A percentile compares a stretch with the other conserved stretches of the same genome.
Evolutionary conservation across 73 alveolate genomes (phyloP).

Genomic region (Durusdinium trenchii): DNA sequence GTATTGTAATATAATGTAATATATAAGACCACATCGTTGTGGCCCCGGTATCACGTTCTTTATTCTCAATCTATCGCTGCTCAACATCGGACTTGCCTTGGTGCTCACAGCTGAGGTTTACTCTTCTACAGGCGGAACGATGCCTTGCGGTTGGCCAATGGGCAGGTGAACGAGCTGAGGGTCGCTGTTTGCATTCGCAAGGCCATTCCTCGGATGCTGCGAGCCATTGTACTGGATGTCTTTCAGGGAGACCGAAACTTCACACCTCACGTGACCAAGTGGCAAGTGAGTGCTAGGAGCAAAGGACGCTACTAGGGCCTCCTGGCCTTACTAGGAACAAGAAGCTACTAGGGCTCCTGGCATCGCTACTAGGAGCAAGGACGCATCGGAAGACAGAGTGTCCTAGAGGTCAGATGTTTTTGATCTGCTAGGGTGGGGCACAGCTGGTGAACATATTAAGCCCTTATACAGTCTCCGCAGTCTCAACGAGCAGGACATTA

Average conservation of each 20-base stretch:
- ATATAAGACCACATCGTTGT: not conserved
- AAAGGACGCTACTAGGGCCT: too few species aligned
- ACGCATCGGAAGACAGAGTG: too few species aligned
- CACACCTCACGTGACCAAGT: constrained; percentile 37
- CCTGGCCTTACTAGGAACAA: too few species aligned
- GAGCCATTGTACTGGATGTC: constrained; percentile 79
- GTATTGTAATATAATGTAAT: not conserved
- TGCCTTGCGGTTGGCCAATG: constrained; percentile 65
- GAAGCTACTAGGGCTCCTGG: too few species aligned
- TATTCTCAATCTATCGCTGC: not conserved
- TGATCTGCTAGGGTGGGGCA: too few species aligned
- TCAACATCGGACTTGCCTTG: not conserved
- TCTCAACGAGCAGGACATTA: too few species aligned
- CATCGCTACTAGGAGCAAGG: too few species aligned
- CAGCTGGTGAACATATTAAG: too few species aligned
- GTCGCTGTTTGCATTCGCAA: constrained; percentile 78
- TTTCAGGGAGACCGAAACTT: constrained; percentile 82
- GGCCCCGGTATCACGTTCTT: not conserved
- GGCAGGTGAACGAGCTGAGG: constrained; percentile 63
- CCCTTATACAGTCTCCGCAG: too few species aligned
- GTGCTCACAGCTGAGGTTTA: not conserved
- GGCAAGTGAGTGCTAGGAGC: not conserved
- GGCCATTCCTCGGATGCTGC: constrained; percentile 85
- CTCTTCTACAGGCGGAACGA: constrained; percentile 83
- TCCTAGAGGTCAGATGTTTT: too few species aligned